Base-by-base conservation (phyloP, 1,139 yeast genomes). In the Scheffersomyces quercinus region DNA sequence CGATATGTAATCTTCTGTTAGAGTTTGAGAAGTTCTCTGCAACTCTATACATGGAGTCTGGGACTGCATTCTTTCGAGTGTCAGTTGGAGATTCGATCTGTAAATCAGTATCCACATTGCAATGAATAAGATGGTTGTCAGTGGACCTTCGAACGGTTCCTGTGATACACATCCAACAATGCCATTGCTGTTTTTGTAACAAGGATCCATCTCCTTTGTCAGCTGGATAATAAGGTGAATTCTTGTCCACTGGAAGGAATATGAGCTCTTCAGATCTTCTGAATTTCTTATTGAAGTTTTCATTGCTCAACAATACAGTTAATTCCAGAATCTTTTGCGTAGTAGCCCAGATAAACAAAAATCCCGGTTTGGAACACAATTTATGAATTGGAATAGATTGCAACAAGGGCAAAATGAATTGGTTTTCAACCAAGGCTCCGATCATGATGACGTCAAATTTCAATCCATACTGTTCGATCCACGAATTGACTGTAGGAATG, bases 81-180 rank as follows among this genome's bases (percentile, higher is more conserved):
- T 42, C 37, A 36, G 39, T 49, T 40, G 56, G 70, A 38, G 52
- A 55, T 83, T 62, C 93, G 37, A 74, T 75, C 47, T 85, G 85
- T 45, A 90, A 72, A 62, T 91, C 97, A 0, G 97, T 90, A 58
- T 91, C 96, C 32, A 90, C 81, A 58, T 91, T 91, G 65, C 98
- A 91, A 60, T 91, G 95, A 50, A 91, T 90, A 50, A 91, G 72
- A 60, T 88, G 90, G 26, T 78, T 79, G 64, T 91, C 97, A 0
- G 85, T 82, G 1, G 95, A 81, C 54, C 97, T 77, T 57, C 97
- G 74, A 10, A 91, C 91, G 0, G 97, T 91, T 5, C 97, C 97
- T 3, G 96, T 90, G 44, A 91, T 86, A 53, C 97, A 93, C 97
- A 91, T 88, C 85, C 96, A 87, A 56, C 97, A 91, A 64, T 91